Base-by-base conservation (phyloP, 148 eudicot genomes). In the Chenopodium album region DNA sequence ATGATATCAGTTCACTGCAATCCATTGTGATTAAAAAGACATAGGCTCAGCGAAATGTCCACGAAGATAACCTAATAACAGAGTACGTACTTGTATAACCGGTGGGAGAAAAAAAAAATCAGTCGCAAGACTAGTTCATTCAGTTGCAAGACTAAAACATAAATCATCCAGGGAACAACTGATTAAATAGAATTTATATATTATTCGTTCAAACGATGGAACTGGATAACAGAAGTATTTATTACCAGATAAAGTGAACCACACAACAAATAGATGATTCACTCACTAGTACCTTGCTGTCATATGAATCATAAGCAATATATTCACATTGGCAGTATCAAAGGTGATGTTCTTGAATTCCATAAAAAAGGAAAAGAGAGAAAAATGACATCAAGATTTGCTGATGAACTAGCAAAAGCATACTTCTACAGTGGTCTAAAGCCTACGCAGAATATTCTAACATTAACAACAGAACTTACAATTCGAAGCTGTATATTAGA, bases 261-360 rank as follows among this genome's bases (percentile, higher is more conserved):
- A 22, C 80, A 31, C 1, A 64, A 44, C 59, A 12, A 67, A 67
- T 12, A 67, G 12, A 67, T 12, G 41, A 12, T 67, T 2, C 2
- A 13, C 29, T 67, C 71, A 67, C 37, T 67, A 67, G 6, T 28
- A 14, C 37, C 10, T 64, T 2, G 10, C 79, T 63, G 67, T 6
- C 50, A 46, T 60, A 77, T 16, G 62, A 4, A 63, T 31, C 63
- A 17, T 67, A 26, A 54, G 62, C 64, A 66, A 66, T 28, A 44
- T 78, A 64, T 65, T 28, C 71, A 78, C 80, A 67, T 46, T 67
- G 56, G 52, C 44, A 78, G 32, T 23, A 50, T 26, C 19, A n/a
- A 44, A 37, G 79, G 7, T 4, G 22, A 56, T 56, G 16, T 56
- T 4, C 8, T 56, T 19, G 22, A 17, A 14, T 56, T 56, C 73